phyloP scores from a whole-genome alignment of 768 basidiomycete species.

The Tephrocybe sp. region DNA sequence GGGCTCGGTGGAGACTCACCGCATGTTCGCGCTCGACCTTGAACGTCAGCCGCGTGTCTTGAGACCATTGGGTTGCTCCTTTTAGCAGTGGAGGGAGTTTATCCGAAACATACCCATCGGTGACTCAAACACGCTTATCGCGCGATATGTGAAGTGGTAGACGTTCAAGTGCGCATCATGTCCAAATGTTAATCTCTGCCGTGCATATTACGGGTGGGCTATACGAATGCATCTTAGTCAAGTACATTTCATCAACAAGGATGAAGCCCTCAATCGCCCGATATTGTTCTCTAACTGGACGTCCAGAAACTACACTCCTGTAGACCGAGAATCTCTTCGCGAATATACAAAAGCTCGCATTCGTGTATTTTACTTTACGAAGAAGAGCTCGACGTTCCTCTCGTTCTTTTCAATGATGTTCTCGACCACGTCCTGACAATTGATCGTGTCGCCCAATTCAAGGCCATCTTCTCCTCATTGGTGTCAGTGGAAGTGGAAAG shows the following conservation, averaged over 20 bases:
- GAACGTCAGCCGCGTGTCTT: no score
- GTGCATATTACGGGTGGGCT: no score
- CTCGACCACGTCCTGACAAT: slow-evolving; percentile 97
- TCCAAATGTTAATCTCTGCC: no score
- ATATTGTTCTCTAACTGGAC: slow-evolving; percentile 99
- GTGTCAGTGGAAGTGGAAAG: slow-evolving; percentile 98
- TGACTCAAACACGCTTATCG: no score
- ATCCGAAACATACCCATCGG: no score
- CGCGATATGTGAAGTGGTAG: no score
- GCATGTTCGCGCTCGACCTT: no score
- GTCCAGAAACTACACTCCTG: slow-evolving; percentile 92
- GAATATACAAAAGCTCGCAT: slow-evolving; percentile 97
- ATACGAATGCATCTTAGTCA: no score
- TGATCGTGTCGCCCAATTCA: slow-evolving; percentile 97
- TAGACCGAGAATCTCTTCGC: slow-evolving; percentile 87
- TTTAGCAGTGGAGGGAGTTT: no score
- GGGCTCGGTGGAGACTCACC: no score
- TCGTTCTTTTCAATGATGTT: slow-evolving; percentile 98
- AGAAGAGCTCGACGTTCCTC: slow-evolving; percentile 95
- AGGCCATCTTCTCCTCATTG: slow-evolving; percentile 93
- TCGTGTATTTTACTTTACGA: slow-evolving; percentile 99
- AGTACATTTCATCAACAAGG: slow-evolving; percentile 76
- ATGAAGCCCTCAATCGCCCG: slow-evolving; percentile 83
- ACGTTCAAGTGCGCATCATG: no score
- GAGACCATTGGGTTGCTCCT: no score